Base-by-base conservation (phyloP, 2,329 filamentous ascomycete genomes). In the Aspergillus pseudoviridinutans region DNA sequence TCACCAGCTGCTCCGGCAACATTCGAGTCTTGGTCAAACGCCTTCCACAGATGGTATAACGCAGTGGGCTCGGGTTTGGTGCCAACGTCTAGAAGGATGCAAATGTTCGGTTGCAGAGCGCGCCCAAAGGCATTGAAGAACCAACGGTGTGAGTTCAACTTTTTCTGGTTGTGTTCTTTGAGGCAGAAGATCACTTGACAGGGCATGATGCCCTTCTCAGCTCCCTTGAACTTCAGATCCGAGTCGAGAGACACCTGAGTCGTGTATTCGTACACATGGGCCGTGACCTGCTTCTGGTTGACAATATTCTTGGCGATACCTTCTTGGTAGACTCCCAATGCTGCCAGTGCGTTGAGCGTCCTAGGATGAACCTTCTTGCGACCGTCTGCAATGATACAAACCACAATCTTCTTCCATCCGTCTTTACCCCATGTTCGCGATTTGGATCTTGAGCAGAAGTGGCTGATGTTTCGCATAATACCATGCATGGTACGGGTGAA, bases 401-500 rank as follows among this genome's bases (percentile, higher is more conserved):
- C 93, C 0, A 99, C 94, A 69, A 99, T 97, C 80, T 99, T 99
- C 76, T 99, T 91, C 94, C 94, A 99, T 4, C 94, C 94, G 54
- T 91, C 86, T 66, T 96, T 95, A 42, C 94, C 95, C 94, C 94
- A 99, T 0, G 92, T 97, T 58, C 94, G 86, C 5, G 92, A 96
- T 73, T 94, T 93, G 55, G 88, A 89, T 54, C 94, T 87, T 22
- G 88, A 91, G 80, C 94, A 99, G 76, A 99, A 97, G 73, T 97
- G 94, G 14, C 90, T 87, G 67, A 99, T 93, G 73, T 99, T 99
- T 74, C 95, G 92, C 90, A 99, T 96, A 56, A 99, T 91, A 55
- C 93, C 94, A 73, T 97, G 91, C 93, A 99, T 97, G 0, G 94
- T 99, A 50, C 94, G 86, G 6, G 94, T 97, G 68, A 99, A 99